Base-by-base conservation (phyloP, 305 asterid species). In the Lippia alba region DNA sequence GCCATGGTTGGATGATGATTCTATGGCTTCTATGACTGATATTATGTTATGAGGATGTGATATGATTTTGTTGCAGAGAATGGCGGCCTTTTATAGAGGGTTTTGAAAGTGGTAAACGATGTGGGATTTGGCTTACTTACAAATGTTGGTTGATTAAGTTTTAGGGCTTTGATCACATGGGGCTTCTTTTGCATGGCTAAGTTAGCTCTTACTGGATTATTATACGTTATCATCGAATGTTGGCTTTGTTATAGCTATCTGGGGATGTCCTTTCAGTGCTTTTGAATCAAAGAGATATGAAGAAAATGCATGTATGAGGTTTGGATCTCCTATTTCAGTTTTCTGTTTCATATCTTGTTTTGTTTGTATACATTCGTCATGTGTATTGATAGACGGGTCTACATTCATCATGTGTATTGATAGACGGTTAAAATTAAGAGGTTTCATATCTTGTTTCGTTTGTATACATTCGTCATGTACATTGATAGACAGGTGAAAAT, bases 31-130 rank as follows among this genome's bases (percentile, higher is more conserved):
- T 44, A 11, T 16, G 1, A 53, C 57, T 2, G 62, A 8, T 71
- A 12, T 41, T 20, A 4, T 36, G 50, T 62, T 57, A 19, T 34
- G 67, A 24, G 30, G 33, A 36, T 4, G 41, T 36, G 2, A 36
- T 4, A 36, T 36, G 41, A 36, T 36, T 34, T 36, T 5, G 55
- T 51, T n/a, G 17, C 24, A 51, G 48, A 55, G 49, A 32, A 14
- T 74, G 60, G 30, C 19, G 7, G 30, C n/a, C 24, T 56, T 48
- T 74, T 85, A 79, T 86, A 84, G 80, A 71, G 76, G 54, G 41
- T 11, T 16, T 51, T 14, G 15, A 3, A 10, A 2, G 4, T 10
- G 51, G 41, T 36, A 2, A 49, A 78, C 72, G 58, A 72, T 49
- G 72, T 61, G 58, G 74, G 51, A 34, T 14, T 49, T 49, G 55